Evolutionary conservation across 2,329 filamentous ascomycete genomes (phyloP), one percentile per base, ranked within the genome.

Genomic region (Pestalotiopsis fici): DNA sequence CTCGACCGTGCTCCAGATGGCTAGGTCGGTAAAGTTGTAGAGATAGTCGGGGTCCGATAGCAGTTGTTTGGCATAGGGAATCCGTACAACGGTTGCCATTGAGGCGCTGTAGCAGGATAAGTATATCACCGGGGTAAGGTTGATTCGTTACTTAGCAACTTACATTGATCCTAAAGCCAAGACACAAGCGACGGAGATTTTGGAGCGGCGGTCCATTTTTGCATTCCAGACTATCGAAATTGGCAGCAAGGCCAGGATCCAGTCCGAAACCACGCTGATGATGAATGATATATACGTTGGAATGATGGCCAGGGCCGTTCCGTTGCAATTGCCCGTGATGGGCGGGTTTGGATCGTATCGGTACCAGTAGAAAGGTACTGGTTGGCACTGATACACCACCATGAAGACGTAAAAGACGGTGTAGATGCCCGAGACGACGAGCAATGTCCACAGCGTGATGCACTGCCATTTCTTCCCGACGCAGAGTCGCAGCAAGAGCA

Each of bases 111-210:
- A 2, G 25, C 21, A 5, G 28, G 15, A 35, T 60, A 1, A 60
- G 7, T 9, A 57, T 6, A 1, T 47, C 27, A 59, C 13, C 1
- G 7, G 4, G 11, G 18, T 3, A 23, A 65, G 3, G 12, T 37
- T n/a, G 1, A 11, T n/a, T 11, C 3, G 15, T 59, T n/a, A 27
- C n/a, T n/a, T 4, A 9, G 9, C 13, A 13, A 68, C 67, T n/a
- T 23, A 68, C 67, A 68, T 68, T 37, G 65, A 68, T n/a, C 67
- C 67, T 6, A 66, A 23, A 15, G 65, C 64, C 60, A 68, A 31
- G 15, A 68, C 62, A 25, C 59, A 62, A 2, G 60, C 31, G 27
- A 68, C 64, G 12, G 67, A 64, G 31, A 67, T n/a, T 59, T 69
- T 69, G 18, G 59, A 56, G 6, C 37, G 62, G 15, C 39, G 47